Base-by-base conservation (phyloP, 192 early-diverging fungal genomes). In the Linnemannia zychae region DNA sequence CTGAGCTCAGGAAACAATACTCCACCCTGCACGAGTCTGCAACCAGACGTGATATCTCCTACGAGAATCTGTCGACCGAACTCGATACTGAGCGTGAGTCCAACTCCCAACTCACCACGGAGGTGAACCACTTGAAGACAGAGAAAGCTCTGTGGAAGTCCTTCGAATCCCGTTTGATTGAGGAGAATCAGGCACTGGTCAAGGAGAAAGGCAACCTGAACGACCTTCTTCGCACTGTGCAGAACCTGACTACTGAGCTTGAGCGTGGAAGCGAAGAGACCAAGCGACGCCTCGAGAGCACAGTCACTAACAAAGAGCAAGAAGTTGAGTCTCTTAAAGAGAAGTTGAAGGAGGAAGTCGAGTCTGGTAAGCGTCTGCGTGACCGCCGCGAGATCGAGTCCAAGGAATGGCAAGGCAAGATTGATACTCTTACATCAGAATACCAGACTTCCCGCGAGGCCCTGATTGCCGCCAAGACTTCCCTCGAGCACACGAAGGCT, bases 1-100 rank as follows among this genome's bases (percentile, higher is more conserved):
- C 89, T 3, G 91, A 94, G 69, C 84, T 95, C 53, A 92, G 92
- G 63, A 77, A 93, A 40, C 89, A 91, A n/a, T 88, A 93, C n/a
- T 63, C 80, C 31, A 84, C 80, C 22, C 75, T 95, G 31, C 87
- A 92, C 77, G 72, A 87, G 28, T 74, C 86, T 13, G 80, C 89
- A 38, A 89, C 93, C 47, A 66, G 85, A 13, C 92, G 93, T 52
- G 96, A 97, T 79, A 81, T 76, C 34, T 90, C 92, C 67, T 85
- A 90, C 60, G 93, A 95, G 71, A 87, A 91, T 31, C 68, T 93
- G 7, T 84, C 89, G 3, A 87, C 92, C 20, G 75, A 86, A 11
- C 82, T 93, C 28, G 75, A 89, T 13, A 82, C 82, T 11, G 90
- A 91, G 53, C 91, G 93, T 0, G 86, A 90, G 11, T 77, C 87